Evolutionary conservation across 2,329 filamentous ascomycete genomes (phyloP), one percentile per base, ranked within the genome.

Genomic region (Cercospora janseana): DNA sequence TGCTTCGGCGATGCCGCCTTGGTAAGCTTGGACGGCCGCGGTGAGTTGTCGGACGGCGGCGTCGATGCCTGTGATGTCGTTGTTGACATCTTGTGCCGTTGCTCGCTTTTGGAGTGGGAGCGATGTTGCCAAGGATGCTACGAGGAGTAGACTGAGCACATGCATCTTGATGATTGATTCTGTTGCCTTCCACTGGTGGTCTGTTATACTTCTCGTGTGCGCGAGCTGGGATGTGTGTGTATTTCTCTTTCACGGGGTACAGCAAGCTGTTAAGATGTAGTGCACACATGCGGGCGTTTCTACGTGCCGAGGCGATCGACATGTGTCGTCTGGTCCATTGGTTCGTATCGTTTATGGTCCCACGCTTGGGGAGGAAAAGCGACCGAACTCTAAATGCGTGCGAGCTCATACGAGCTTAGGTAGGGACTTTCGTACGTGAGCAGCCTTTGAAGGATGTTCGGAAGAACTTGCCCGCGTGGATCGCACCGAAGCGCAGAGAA

Each of bases 61-160:
- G 47, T 62, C 57, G 41, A 63, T 61, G 15, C 52, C 57, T 2
- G 55, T 62, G 31, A 63, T 59, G 53, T 59, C 60, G 56, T 60
- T 38, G 52, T 59, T 60, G 44, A 60, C 46, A 8, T 50, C 48
- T 24, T 58, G 47, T n/a, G 59, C 57, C 8, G 48, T 40, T 8
- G 46, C 52, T 41, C 54, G 54, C 20, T 52, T 54, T 15, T 37
- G 29, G 13, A 54, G 40, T 7, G 51, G 34, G 31, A 51, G 28
- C 10, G 55, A 50, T 9, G 54, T 38, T 7, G 56, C 51, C 10
- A 61, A 48, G 12, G 59, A 54, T n/a, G 56, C 54, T 31, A 59
- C 24, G 40, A 53, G n/a, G 49, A 58, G 48, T 21, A 57, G 40
- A 27, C 18, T 45, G 52, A 54, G 29, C 38, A 43, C 24, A 26